A percentile compares a stretch with the other conserved stretches of the same genome.
phyloP scores from a whole-genome alignment of 495 filamentous ascomycete species.

The Hypoxylon fragiforme region DNA sequence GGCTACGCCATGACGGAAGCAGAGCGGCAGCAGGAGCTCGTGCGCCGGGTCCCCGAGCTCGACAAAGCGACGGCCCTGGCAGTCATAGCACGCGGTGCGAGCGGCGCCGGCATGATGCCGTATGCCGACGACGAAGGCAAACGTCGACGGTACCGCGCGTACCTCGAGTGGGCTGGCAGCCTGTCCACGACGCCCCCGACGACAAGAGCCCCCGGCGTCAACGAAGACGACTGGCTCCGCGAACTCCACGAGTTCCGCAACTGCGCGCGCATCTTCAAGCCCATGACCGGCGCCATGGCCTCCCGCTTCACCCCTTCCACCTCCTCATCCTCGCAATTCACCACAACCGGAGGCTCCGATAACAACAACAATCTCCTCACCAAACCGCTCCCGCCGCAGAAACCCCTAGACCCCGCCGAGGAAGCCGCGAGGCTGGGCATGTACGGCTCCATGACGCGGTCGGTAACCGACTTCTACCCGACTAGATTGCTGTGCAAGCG shows the following conservation, averaged over 20 bases:
- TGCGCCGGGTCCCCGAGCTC: slow-evolving; percentile 67
- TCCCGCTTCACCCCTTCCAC: slow-evolving; percentile 84
- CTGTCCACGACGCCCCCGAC: slow-evolving; percentile 59
- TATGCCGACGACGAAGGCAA: slow-evolving; percentile 83
- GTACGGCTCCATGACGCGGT: slow-evolving; percentile 87
- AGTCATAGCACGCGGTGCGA: slow-evolving; percentile 72
- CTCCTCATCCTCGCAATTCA: slow-evolving; percentile 32
- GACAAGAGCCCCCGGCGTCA: slow-evolving; percentile 51
- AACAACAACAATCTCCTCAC: slow-evolving; percentile 54
- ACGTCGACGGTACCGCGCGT: slow-evolving; percentile 72
- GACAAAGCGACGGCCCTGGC: slow-evolving; percentile 73
- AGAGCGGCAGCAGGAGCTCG: slow-evolving; percentile 61
- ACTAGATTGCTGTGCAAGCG: slow-evolving; percentile 87
- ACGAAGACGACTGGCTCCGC: slow-evolving; percentile 72
- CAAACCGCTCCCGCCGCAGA: slow-evolving; percentile 54
- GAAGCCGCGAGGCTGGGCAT: slow-evolving; percentile 89
- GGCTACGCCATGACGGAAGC: slow-evolving; percentile 62
- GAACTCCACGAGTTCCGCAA: slow-evolving; percentile 87
- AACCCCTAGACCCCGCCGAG: slow-evolving; percentile 76
- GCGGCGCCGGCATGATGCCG: slow-evolving; percentile 79
- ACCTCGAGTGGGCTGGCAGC: slow-evolving; percentile 78
- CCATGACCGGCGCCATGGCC: slow-evolving; percentile 88
- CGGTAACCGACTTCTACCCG: slow-evolving; percentile 73
- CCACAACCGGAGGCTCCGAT: slow-evolving; percentile 20
- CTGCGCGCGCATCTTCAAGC: slow-evolving; percentile 90